Percentiles rank a stretch among this genome's conserved stretches.
Evolutionary conservation across 1,284 basidiomycete genomes (phyloP).

Genomic region (Puccinia hordei): DNA sequence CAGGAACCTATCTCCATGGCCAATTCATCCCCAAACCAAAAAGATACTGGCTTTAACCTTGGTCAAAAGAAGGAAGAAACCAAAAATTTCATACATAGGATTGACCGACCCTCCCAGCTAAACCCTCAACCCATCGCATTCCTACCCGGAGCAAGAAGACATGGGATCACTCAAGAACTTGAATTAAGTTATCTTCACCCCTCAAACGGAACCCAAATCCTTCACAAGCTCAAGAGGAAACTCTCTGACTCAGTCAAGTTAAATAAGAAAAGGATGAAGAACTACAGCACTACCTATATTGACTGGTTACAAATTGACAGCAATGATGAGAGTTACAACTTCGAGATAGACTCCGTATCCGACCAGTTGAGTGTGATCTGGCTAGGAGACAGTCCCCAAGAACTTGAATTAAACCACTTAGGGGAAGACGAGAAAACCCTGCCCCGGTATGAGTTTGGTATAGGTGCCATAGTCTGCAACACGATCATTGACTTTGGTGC

Average conservation of each 20-base stretch:
- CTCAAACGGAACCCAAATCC: neutral
- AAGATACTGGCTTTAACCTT: neutral
- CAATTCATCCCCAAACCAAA: too few species aligned
- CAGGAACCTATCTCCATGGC: neutral
- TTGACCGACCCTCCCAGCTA: neutral
- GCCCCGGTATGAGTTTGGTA: neutral
- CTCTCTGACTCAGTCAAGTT: neutral
- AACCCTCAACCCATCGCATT: neutral
- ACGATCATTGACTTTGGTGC: slow-evolving; percentile 20
- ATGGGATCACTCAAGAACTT: neutral
- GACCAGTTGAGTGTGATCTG: neutral
- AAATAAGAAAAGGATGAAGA: neutral
- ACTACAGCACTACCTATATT: neutral
- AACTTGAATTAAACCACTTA: neutral
- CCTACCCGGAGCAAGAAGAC: neutral
- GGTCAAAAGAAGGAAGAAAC: neutral
- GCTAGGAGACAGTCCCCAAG: neutral
- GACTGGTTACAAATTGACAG: neutral
- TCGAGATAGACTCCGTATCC: neutral
- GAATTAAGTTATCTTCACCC: neutral
- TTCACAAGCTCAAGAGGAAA: neutral
- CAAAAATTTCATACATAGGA: neutral
- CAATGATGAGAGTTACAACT: neutral
- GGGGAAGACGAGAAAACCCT: neutral
- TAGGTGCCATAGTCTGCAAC: neutral